phyloP scores from a whole-genome alignment of 2,329 filamentous ascomycete genomes.

The Nothophoma quercina region DNA sequence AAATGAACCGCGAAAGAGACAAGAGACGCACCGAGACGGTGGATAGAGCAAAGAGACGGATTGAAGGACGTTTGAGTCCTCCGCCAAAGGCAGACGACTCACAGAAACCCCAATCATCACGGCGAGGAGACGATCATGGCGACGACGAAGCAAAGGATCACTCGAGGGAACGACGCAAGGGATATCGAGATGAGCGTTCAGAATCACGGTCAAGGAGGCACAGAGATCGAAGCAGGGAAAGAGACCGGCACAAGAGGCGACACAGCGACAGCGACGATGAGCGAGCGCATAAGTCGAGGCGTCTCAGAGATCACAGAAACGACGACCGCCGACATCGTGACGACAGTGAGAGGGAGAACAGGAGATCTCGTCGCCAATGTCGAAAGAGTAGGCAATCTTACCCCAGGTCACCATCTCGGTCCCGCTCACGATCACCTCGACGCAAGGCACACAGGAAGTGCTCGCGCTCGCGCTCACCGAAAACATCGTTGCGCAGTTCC shows the following conservation, averaged over 20 bases:
- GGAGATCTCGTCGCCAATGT: slow-evolving; percentile 15
- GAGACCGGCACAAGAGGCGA: slow-evolving; percentile 23
- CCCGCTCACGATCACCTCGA: slow-evolving; percentile 30
- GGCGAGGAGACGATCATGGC: slow-evolving; percentile 23
- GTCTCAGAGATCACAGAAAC: slow-evolving; percentile 26
- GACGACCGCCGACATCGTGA: slow-evolving; percentile 8
- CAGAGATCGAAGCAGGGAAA: slow-evolving; percentile 23
- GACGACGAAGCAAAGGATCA: slow-evolving; percentile 29
- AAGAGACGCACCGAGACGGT: slow-evolving; percentile 17
- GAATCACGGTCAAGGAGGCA: slow-evolving; percentile 13
- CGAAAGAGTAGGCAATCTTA: slow-evolving; percentile 26
- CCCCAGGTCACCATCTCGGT: slow-evolving; percentile 28
- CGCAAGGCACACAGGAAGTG: slow-evolving; percentile 19
- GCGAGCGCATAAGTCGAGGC: slow-evolving; percentile 22
- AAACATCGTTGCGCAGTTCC: neutral
- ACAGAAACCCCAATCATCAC: slow-evolving; percentile 24
- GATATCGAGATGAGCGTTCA: slow-evolving; percentile 7
- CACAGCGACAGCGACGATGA: slow-evolving; percentile 25
- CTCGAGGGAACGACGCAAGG: slow-evolving; percentile 16
- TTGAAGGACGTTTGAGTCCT: slow-evolving; percentile 34
- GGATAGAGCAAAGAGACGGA: slow-evolving; percentile 25
- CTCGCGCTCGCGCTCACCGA: slow-evolving; percentile 25
- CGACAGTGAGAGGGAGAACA: slow-evolving; percentile 17
- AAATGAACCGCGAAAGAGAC: slow-evolving; percentile 34
- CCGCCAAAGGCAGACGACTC: slow-evolving; percentile 25